A percentile compares a stretch with the other conserved stretches of the same genome.
phyloP scores from a whole-genome alignment of 192 early-diverging fungal species.

The Helicostylum pulchrum region DNA sequence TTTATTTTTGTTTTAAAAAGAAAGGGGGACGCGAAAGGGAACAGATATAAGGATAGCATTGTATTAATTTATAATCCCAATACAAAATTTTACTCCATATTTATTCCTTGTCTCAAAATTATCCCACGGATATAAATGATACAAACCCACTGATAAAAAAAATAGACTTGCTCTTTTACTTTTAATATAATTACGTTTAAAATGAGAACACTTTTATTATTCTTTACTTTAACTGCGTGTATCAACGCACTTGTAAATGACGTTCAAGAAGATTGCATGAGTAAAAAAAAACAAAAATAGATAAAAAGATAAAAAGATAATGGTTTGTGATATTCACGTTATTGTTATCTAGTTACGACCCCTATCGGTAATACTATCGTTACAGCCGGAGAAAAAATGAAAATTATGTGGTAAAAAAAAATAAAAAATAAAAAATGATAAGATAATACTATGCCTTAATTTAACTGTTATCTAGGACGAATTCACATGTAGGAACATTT shows the following conservation, averaged over 20 bases:
- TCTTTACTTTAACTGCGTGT: neutral
- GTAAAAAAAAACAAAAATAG: neutral
- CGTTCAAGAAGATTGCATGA: slow-evolving; percentile 8
- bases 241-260: slow-evolving; percentile 4
- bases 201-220: neutral
- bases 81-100: no score
- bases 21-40: no score
- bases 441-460: neutral
- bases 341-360: neutral
- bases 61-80: no score
- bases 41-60: no score
- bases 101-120: no score
- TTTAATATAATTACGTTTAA: no score
- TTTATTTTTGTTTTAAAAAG: no score
- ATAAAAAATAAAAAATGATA: neutral
- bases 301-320: neutral
- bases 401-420: slow-evolving; percentile 8
- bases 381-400: slow-evolving; percentile 12
- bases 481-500: slow-evolving; percentile 1
- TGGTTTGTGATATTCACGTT: neutral
- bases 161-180: no score
- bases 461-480: neutral
- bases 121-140: no score
- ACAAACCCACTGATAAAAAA: no score
- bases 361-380: slow-evolving; percentile 18